Base-by-base conservation (phyloP, 1,284 basidiomycete genomes). In the Gymnopus androsaceus region DNA sequence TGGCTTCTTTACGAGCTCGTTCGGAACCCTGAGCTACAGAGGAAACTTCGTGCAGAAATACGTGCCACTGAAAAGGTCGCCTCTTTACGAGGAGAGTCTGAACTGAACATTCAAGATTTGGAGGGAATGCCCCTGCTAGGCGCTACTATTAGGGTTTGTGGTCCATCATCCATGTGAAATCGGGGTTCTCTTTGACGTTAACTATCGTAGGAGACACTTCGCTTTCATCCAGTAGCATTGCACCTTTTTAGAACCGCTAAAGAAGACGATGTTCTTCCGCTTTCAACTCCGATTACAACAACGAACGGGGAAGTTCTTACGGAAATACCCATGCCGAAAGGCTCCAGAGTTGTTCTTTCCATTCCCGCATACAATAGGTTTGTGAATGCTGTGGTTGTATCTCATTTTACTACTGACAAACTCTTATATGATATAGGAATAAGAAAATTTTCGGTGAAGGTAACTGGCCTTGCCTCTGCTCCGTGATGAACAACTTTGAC, bases 241-340 rank as follows among this genome's bases (percentile, higher is more conserved):
- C 48, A 66, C 17, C 66, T 72, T 7, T 55, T 62, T 11, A 67
- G 75, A 14, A 56, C 63, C 2, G 71, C 77, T 0, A 55, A 53
- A 0, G 57, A 66, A 38, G 76, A 78, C 57, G 73, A 76, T 50
- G 60, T 75, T n/a, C 66, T 80, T n/a, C 77, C 77, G 0, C 68
- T 79, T 4, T 63, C 65, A 0, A 56, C 63, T n/a, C 72, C 75
- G 1, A 66, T 80, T 54, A 62, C 53, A 1, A 61, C 65, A 2
- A 60, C 55, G 28, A 62, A 67, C 15, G 76, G 75, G 1, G 54
- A 72, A 45, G 55, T 59, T 12, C 66, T 79, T 25, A 66, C 64
- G 3, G 62, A 67, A 42, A 61, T 81, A 23, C 68, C 68, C 0
- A 61, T 80, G 17, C 62, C 61, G 37, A 73, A 73, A 38, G 77